Base-by-base conservation (phyloP, 2,329 filamentous ascomycete species). In the Xylariaceae sp. region DNA sequence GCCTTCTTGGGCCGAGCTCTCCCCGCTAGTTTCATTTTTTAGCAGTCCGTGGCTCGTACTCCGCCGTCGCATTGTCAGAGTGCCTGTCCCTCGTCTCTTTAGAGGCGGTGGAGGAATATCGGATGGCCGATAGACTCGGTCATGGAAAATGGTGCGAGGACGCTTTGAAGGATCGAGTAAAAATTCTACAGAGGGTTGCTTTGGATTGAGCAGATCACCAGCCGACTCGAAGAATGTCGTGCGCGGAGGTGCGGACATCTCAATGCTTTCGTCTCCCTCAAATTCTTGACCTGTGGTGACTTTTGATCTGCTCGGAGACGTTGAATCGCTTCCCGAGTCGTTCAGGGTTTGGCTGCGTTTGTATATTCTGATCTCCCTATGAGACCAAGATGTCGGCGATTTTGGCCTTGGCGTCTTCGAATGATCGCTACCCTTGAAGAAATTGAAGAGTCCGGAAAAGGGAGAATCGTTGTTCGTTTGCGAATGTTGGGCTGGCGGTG, bases 181-280 rank as follows among this genome's bases (percentile, higher is more conserved):
- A 73, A 91, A 99, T 50, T 92, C 87, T 2, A 84, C 79, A 0
- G 89, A 83, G 13, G 94, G 93, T 39, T 97, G 76, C 52, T 92
- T 93, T 4, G 94, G 94, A 71, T 93, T 95, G 47, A 99, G 82
- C 2, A 99, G 77, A 73, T 99, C 93, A 9, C 92, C 90, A 0
- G 94, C 94, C 3, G 93, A 92, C 75, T 99, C 94, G 61, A 99
- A 96, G 63, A 99, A 89, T 0, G 90, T 95, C 0, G 94, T 97
- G 67, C 85, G 88, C 0, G 94, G 94, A 3, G 94, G 94, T 6
- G 90, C 88, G 55, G 83, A 79, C 57, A 88, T 73, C 9, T 73
- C 76, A 47, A 78, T 74, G 2, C 70, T 64, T 23, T 66, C 60
- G 8, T 77, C 77, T 13, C 77, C 75, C 2, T 74, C 73, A 13